A percentile compares a stretch with the other conserved stretches of the same genome.
Conservation (phyloP, 1,284 basidiomycete species). For the Stygiomarasmius scandens region DNA sequence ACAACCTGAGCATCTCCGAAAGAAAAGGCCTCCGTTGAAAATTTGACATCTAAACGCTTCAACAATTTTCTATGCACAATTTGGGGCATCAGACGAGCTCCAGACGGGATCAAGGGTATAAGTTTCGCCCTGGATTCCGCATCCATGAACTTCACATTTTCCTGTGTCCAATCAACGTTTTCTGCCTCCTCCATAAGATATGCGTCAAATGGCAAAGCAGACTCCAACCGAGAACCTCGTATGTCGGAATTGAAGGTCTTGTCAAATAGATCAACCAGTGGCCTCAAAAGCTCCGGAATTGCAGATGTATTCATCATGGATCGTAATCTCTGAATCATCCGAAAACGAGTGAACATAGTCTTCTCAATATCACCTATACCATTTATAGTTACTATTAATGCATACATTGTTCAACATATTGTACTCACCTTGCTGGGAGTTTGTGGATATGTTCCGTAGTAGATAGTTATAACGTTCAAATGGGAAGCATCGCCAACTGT, state of each 20-base stretch:
- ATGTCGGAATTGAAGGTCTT: slow-evolving; percentile 18
- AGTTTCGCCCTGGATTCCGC: not conserved
- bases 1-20: too few relatives aligned
- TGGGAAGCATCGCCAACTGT: slow-evolving; percentile 36
- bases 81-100: not conserved
- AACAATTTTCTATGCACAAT: not conserved
- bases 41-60: not conserved
- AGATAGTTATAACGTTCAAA: slow-evolving; percentile 39
- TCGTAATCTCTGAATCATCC: slow-evolving; percentile 23
- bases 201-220: slow-evolving; percentile 19
- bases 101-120: not conserved
- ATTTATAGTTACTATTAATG: not conserved
- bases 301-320: slow-evolving; percentile 13
- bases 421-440: slow-evolving; percentile 31
- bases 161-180: not conserved
- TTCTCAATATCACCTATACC: slow-evolving; percentile 31
- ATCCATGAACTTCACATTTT: not conserved
- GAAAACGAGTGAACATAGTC: slow-evolving; percentile 29
- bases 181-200: not conserved
- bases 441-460: slow-evolving; percentile 33
- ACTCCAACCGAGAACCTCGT: slow-evolving; percentile 20
- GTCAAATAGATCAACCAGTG: slow-evolving; percentile 12
- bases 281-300: slow-evolving; percentile 12
- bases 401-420: not conserved
- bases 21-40: too few relatives aligned